Conservation (phyloP, 1,284 basidiomycete genomes). For the Apiotrichum porosum region DNA sequence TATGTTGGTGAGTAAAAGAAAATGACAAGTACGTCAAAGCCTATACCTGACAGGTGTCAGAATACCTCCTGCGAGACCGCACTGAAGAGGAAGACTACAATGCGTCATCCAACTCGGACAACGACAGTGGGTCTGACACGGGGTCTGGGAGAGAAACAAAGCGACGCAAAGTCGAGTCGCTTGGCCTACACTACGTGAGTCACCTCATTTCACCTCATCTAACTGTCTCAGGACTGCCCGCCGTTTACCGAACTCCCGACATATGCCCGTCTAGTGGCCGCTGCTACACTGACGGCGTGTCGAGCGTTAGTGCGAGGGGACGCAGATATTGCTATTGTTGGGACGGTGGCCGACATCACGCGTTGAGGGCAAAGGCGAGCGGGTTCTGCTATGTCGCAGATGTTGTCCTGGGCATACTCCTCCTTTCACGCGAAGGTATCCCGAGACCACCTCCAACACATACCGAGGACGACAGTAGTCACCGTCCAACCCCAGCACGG, state of each 20-base stretch:
- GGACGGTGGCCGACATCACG: constrained; percentile 64
- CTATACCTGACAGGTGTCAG: constrained; percentile 3
- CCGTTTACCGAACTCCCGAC: constrained; percentile 62
- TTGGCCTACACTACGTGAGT: constrained; percentile 63
- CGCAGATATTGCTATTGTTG: constrained; percentile 70
- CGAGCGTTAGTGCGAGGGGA: constrained; percentile 55
- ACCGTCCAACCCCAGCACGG: too few species aligned
- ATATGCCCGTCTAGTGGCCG: constrained; percentile 69
- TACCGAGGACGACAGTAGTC: too few species aligned
- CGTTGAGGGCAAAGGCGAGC: constrained; percentile 61
- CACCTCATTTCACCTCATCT: not conserved
- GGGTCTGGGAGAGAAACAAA: constrained; percentile 7
- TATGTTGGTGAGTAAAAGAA: constrained; percentile 50
- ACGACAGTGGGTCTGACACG: not conserved
- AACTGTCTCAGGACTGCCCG: constrained; percentile 67
- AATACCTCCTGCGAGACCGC: constrained; percentile 14
- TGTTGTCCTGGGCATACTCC: constrained; percentile 66
- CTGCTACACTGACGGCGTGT: constrained; percentile 69
- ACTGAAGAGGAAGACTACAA: not conserved
- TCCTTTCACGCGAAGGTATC: constrained; percentile 25
- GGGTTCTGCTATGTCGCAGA: constrained; percentile 96
- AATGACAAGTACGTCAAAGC: rapidly evolving
- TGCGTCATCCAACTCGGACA: not conserved
- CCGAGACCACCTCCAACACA: too few species aligned
- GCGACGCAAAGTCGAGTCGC: constrained; percentile 48